Conservation (phyloP, 768 basidiomycete genomes). For the Paxillus involutus region DNA sequence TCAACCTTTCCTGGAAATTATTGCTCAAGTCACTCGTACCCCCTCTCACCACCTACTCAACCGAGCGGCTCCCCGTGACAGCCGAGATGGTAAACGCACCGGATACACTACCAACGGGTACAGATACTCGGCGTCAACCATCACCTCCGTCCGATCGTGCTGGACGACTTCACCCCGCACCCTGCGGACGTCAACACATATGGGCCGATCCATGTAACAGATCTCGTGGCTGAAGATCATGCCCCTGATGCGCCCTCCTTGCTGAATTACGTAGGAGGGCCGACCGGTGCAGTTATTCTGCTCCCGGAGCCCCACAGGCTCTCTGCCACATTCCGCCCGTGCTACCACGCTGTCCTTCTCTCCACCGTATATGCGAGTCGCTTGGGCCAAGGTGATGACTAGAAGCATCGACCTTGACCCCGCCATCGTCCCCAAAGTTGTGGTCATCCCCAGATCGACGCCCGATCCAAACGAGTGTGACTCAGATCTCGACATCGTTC, state of each 20-base stretch:
- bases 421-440: neutral
- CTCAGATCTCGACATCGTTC: neutral
- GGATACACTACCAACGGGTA: conserved; percentile 4
- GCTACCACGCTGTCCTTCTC: conserved; percentile 31
- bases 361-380: conserved; percentile 18
- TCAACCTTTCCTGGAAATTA: no score
- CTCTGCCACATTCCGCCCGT: conserved; percentile 26
- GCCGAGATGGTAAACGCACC: no score
- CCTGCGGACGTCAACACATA: conserved; percentile 2
- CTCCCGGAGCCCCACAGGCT: conserved; percentile 5
- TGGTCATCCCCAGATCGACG: conserved; percentile 1
- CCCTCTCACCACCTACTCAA: conserved; percentile 29
- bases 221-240: conserved; percentile 42
- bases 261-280: conserved; percentile 13
- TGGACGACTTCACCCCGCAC: conserved; percentile 8
- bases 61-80: conserved; percentile 38
- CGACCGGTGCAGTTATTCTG: conserved; percentile 1
- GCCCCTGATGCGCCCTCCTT: conserved; percentile 39
- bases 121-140: conserved; percentile 27
- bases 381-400: conserved; percentile 6
- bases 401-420: neutral
- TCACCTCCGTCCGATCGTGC: conserved; percentile 21
- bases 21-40: conserved; percentile 22
- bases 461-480: neutral
- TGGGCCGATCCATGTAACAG: conserved; percentile 9